These are phyloP conservation scores for Nakataea oryzae DNA, from an alignment of 2,329 filamentous ascomycete species.

Conservation along the genomic window DNA sequence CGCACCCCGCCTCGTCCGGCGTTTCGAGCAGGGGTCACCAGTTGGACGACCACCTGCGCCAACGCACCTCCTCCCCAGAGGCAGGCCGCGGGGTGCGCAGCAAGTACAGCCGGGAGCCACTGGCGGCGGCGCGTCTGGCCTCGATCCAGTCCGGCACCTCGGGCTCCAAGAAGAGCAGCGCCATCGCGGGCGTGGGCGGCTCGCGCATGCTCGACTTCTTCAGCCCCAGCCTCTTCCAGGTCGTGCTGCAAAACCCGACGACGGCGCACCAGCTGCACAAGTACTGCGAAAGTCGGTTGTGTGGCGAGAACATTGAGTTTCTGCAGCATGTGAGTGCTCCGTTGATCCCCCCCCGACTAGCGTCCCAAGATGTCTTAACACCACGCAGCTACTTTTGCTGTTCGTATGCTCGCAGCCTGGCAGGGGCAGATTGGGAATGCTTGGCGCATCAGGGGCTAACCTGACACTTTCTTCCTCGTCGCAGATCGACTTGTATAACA, in stretches of 20 bases:
- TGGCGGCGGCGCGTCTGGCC: neutral
- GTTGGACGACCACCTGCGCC: neutral
- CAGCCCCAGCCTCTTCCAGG: conserved; percentile 26
- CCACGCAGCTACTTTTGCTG: neutral
- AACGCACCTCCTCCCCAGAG: neutral
- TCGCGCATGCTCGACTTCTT: conserved; percentile 27
- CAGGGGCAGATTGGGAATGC: neutral
- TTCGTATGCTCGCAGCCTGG: neutral
- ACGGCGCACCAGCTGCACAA: conserved; percentile 29
- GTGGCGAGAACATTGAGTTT: conserved; percentile 32
- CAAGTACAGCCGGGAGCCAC: neutral
- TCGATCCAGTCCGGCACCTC: neutral
- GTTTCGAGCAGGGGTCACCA: neutral
- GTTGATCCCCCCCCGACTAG: no score
- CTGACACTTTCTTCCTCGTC: neutral
- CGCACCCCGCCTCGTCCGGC: neutral
- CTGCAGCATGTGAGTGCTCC: conserved; percentile 17
- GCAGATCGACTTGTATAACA: conserved; percentile 27
- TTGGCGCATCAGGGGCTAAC: neutral
- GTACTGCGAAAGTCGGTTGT: conserved; percentile 26
- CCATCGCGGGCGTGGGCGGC: conserved; percentile 5
- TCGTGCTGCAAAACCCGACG: conserved; percentile 29
- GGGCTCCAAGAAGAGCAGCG: conserved; percentile 2
- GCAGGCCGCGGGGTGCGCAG: neutral
- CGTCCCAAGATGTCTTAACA: no score